Conservation (phyloP, 2,329 filamentous ascomycete species). For the Knufia petricola region DNA sequence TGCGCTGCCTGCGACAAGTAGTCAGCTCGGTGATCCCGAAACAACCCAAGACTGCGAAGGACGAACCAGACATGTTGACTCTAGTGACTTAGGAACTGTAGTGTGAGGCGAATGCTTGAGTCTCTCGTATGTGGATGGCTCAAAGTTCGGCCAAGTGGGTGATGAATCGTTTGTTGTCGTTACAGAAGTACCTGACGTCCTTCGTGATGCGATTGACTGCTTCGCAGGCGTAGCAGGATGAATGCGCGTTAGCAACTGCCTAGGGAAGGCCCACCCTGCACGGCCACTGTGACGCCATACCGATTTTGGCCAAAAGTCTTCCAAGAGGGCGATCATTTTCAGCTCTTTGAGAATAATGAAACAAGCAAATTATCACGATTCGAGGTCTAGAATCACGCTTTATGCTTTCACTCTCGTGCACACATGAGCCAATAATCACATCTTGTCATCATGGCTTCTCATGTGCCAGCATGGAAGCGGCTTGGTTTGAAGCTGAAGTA, state of each 20-base stretch:
- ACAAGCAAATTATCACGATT: neutral
- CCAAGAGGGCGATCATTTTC: neutral
- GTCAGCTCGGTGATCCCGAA: conserved; percentile 22
- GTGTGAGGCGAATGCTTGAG: too few relatives aligned
- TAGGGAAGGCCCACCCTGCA: too few relatives aligned
- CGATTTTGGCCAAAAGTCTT: too few relatives aligned
- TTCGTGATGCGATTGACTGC: neutral
- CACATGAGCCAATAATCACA: neutral
- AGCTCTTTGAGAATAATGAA: conserved; percentile 4
- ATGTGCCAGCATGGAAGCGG: conserved; percentile 50
- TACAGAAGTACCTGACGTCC: conserved; percentile 1
- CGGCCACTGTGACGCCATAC: too few relatives aligned
- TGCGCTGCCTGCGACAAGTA: conserved; percentile 54
- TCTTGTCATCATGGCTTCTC: conserved; percentile 8
- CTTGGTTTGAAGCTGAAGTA: conserved; percentile 52
- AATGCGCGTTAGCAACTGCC: conserved; percentile 7
- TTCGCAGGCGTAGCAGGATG: conserved; percentile 2
- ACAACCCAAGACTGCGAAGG: conserved; percentile 14
- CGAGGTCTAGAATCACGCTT: neutral
- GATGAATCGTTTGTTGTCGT: neutral
- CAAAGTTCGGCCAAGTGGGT: neutral
- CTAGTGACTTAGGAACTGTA: neutral
- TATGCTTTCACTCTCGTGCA: neutral
- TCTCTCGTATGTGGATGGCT: conserved; percentile 13
- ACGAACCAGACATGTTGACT: conserved; percentile 37